Conservation (phyloP, 108 stramenopile species). For the Pseudonitzschia multistriata region DNA sequence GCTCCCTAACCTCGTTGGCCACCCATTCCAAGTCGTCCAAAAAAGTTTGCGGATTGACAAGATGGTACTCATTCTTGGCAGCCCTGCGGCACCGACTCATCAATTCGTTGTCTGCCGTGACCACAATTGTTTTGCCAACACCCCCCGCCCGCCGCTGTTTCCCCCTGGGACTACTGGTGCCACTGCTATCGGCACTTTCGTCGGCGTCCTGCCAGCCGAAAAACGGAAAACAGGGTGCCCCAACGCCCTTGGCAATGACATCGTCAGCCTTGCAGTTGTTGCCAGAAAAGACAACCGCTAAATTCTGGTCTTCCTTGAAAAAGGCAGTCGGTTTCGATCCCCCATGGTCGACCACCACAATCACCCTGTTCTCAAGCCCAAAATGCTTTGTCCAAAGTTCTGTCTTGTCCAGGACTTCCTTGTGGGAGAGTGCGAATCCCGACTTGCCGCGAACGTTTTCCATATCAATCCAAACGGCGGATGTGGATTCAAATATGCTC, state of each 20-base stretch:
- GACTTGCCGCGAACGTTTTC: slow-evolving; percentile 72
- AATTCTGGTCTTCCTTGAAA: slow-evolving; percentile 23
- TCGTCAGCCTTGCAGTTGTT: slow-evolving; percentile 63
- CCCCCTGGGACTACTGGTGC: slow-evolving; percentile 1
- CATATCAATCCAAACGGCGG: slow-evolving; percentile 40
- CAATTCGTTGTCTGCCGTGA: slow-evolving; percentile 63
- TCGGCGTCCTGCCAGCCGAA: not conserved
- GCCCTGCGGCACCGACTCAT: slow-evolving; percentile 33
- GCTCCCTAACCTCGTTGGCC: not conserved
- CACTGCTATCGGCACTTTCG: not conserved
- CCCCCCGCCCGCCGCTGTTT: not conserved
- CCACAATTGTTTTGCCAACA: slow-evolving; percentile 38
- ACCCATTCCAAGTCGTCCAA: slow-evolving; percentile 40
- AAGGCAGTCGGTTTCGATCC: slow-evolving; percentile 37
- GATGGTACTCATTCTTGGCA: slow-evolving; percentile 26
- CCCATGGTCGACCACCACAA: slow-evolving; percentile 66
- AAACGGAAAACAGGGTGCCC: slow-evolving; percentile 10
- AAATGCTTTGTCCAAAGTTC: slow-evolving; percentile 39
- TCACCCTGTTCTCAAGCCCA: slow-evolving; percentile 30
- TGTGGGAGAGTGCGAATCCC: slow-evolving; percentile 54
- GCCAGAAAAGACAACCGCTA: slow-evolving; percentile 55
- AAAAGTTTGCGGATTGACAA: slow-evolving; percentile 28
- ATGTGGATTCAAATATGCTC: too few relatives aligned
- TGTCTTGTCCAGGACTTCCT: slow-evolving; percentile 45
- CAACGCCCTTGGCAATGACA: slow-evolving; percentile 58